Base-by-base conservation (phyloP, 2,329 filamentous ascomycete species). In the Alternaria incomplexa region DNA sequence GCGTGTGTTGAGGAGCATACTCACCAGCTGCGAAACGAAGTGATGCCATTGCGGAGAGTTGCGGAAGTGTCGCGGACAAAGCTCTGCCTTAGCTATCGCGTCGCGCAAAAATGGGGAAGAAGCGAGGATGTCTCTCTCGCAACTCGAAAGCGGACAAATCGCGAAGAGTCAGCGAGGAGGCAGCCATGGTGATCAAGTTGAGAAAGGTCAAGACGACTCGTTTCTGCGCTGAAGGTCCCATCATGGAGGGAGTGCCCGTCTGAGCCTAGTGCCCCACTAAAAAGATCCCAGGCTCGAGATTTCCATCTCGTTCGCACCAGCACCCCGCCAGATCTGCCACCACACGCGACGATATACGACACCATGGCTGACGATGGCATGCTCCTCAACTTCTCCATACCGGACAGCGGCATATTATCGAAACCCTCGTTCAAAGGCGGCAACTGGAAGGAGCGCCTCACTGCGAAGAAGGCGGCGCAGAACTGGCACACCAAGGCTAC, bases 341-440 rank as follows among this genome's bases (percentile, higher is more conserved):
- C 51, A 46, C 3, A 56, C 48, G 48, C 57, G 52, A 26, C 47
- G 44, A 51, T 15, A 15, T n/a, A 48, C 28, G 51, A 53, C 66
- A 73, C 66, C 43, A 97, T 98, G 94, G 92, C 92, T 55, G 94
- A 98, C 84, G 92, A 97, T 89, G 93, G 93, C 71, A 91, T 99
- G 88, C 87, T 97, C 61, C 85, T 98, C 77, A 98, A 98, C 74
- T 97, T 98, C 78, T 90, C 93, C 72, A 84, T 97, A 61, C 87
- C 88, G 26, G 89, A 92, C 64, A 86, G 84, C 17, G 86, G 91
- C 12, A 78, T 92, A 57, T 86, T 89, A 63, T 84, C 86, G 85
- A 85, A 85, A 70, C 81, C 84, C 4, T 86, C 83, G 58, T 92
- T 96, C 80, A 96, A 91, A 78, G 96, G 96, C 70, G 96, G 96